Evolutionary conservation across 2,329 filamentous ascomycete genomes (phyloP), one percentile per base, ranked within the genome.

Genomic region (Colletotrichum incanum): DNA sequence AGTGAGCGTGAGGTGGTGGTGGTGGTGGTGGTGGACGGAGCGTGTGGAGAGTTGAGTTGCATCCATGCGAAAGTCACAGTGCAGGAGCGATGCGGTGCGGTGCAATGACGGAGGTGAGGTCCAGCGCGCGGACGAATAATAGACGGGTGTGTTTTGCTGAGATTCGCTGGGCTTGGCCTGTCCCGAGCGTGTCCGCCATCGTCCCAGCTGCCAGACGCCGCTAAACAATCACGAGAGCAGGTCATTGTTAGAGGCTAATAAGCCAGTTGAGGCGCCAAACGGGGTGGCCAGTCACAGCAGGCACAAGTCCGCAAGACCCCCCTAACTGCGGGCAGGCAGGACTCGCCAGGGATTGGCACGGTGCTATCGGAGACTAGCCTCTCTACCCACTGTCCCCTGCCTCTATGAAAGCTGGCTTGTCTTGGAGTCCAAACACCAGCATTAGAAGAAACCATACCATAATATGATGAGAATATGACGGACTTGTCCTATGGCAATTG

Each of bases 201-300:
- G 49, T 56, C 31, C 37, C 63, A 56, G 63, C 54, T 41, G 62
- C 39, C 59, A 66, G 47, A 71, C 28, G 31, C 66, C 66, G 60
- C 70, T 72, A 72, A 60, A 70, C 55, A 72, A 72, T 72, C 70
- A 72, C 70, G 67, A 70, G 70, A 65, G 66, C 70, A 70, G 54
- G 65, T 72, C 66, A 70, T 69, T 50, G 66, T 70, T 45, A 54
- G 66, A 72, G 66, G 59, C 70, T 72, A 65, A 67, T 3, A 37
- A 28, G 50, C 45, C 66, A 70, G 59, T 43, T 56, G 65, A 70
- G 70, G 70, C 70, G 70, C 70, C 70, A 65, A 72, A 70, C 54
- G 59, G 54, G 20, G 39, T 54, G 26, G 31, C 70, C 59, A 65
- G 65, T 72, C 65, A 58, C 65, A 58, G 28, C 65, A 58, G 69